These are phyloP conservation scores for Botrytis cinerea DNA, from an alignment of 2,329 filamentous ascomycete genomes.

Conservation along the genomic window DNA sequence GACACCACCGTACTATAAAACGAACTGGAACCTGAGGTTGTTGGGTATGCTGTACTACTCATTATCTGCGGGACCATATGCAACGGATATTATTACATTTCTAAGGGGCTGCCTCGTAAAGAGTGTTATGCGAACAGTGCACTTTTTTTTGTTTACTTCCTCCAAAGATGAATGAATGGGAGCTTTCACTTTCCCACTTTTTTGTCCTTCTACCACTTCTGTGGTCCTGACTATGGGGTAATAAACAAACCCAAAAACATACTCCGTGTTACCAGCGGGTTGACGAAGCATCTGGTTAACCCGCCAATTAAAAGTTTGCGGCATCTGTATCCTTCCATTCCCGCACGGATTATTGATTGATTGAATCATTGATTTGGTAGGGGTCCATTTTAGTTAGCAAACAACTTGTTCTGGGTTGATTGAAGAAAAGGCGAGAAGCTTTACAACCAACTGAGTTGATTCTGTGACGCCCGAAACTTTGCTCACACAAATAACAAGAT, in stretches of 20 bases:
- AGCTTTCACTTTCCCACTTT: constrained; percentile 11
- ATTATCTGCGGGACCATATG: background rate
- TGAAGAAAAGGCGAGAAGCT: constrained; percentile 4
- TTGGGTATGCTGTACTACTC: background rate
- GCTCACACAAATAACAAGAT: background rate
- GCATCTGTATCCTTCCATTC: constrained; percentile 22
- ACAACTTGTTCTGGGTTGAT: constrained; percentile 4
- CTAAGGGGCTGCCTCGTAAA: background rate
- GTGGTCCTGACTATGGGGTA: constrained; percentile 6
- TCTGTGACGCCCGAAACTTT: background rate
- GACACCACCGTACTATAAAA: background rate
- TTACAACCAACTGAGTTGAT: background rate
- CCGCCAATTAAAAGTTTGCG: constrained; percentile 19
- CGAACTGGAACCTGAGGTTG: constrained; percentile 4
- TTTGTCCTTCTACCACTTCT: constrained; percentile 10
- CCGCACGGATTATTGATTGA: constrained; percentile 5
- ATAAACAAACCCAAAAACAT: background rate
- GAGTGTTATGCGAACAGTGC: constrained; percentile 11
- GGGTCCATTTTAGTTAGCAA: constrained; percentile 11
- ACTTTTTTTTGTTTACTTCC: constrained; percentile 16
- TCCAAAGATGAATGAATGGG: background rate
- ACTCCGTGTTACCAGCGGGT: background rate
- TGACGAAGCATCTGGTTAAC: constrained; percentile 5
- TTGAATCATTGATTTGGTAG: constrained; percentile 8
- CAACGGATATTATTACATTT: background rate